phyloP scores from a whole-genome alignment of 805 yeast species.

The Kregervanrija pseudodelftensis region DNA sequence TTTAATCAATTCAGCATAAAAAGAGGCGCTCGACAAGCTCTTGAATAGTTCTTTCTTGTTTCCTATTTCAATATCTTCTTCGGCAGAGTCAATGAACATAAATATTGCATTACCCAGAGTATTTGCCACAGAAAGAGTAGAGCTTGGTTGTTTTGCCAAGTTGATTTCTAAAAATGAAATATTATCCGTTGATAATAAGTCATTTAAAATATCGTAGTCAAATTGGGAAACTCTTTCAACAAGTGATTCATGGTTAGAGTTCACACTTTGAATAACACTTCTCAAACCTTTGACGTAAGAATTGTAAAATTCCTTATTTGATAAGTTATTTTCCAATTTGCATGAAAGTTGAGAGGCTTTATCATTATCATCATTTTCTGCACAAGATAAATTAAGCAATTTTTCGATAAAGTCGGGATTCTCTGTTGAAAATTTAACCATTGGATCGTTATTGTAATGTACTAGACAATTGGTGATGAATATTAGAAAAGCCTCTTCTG shows the following conservation, averaged over 20 bases:
- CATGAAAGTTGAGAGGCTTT: background rate
- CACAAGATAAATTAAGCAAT: conserved; percentile 7
- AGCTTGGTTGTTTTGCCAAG: too few relatives aligned
- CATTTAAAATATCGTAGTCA: too few relatives aligned
- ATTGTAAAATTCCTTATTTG: too few relatives aligned
- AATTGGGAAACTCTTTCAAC: too few relatives aligned
- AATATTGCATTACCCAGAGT: conserved; percentile 17
- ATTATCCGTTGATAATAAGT: too few relatives aligned
- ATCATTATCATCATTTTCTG: background rate
- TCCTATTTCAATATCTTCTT: background rate
- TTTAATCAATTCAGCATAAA: conserved; percentile 4
- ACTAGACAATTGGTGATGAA: conserved; percentile 18
- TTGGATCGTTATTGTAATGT: conserved; percentile 16
- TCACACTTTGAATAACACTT: too few relatives aligned
- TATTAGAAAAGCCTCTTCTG: conserved; percentile 9
- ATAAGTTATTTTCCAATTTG: too few relatives aligned
- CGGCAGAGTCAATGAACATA: conserved; percentile 8
- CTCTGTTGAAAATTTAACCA: conserved; percentile 11
- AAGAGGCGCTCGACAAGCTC: background rate
- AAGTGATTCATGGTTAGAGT: too few relatives aligned
- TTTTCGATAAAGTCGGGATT: conserved; percentile 12
- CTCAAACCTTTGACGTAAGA: too few relatives aligned
- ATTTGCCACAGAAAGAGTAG: conserved; percentile 12
- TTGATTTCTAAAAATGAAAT: background rate
- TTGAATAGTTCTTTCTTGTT: too few relatives aligned